Percentiles rank a stretch among this genome's conserved stretches.
These are phyloP conservation scores for Breviolum minutum DNA, from an alignment of 73 alveolate genomes.

Conservation along the genomic window DNA sequence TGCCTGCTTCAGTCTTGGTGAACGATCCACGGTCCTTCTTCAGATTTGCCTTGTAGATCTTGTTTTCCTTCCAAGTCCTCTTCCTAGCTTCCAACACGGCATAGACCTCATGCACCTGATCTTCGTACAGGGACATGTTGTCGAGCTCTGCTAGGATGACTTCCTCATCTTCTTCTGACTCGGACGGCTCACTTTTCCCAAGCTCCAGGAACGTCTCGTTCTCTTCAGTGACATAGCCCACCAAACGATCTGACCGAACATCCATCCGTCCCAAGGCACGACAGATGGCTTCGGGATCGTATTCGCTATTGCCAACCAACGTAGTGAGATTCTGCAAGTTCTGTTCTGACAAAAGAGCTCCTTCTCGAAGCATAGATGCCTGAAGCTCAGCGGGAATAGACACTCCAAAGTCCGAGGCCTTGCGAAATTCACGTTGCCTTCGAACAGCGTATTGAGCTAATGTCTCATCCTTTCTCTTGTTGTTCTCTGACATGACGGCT, in stretches of 20 bases:
- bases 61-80: constrained; percentile 37
- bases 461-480: background rate
- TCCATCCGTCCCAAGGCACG: background rate
- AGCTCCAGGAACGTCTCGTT: background rate
- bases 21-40: constrained; percentile 13
- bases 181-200: background rate
- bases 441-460: background rate
- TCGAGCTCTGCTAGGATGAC: background rate
- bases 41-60: constrained; percentile 4
- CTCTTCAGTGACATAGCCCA: background rate
- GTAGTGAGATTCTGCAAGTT: background rate
- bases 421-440: background rate
- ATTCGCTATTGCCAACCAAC: background rate
- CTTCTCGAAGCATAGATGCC: background rate
- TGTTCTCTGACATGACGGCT: background rate
- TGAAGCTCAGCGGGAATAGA: background rate
- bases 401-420: background rate
- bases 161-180: background rate
- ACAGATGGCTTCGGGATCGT: background rate
- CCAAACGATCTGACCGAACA: background rate
- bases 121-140: background rate
- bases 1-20: background rate
- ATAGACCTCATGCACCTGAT: constrained; percentile 10
- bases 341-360: background rate
- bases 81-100: constrained; percentile 3